Percentiles rank a stretch among this genome's conserved stretches.
phyloP scores from a whole-genome alignment of 257 asterid genomes.

The Salvia miltiorrhiza region DNA sequence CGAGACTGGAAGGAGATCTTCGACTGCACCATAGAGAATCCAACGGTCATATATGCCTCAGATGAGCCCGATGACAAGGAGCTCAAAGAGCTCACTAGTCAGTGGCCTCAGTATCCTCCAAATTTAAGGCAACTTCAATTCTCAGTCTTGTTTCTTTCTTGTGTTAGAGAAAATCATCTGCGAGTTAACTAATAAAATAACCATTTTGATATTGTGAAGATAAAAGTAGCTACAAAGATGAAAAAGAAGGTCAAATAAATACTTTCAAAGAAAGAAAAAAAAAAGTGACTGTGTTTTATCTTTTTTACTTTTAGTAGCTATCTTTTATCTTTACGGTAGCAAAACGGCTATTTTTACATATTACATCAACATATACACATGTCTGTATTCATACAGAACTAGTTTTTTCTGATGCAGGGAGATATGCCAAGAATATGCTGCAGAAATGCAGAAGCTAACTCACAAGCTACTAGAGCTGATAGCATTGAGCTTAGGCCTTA shows the following conservation, averaged over 20 bases:
- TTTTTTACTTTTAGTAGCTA: too few relatives aligned
- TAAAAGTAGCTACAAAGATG: too few relatives aligned
- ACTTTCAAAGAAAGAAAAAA: too few relatives aligned
- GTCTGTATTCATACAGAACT: neutral
- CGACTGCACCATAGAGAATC: slow-evolving; percentile 49
- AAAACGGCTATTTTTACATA: too few relatives aligned
- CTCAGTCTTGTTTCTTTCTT: neutral
- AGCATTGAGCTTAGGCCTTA: slow-evolving; percentile 52
- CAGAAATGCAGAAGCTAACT: slow-evolving; percentile 46
- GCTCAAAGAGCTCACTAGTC: slow-evolving; percentile 31
- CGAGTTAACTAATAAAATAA: too few relatives aligned
- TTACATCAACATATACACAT: too few relatives aligned
- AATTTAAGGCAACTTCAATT: slow-evolving; percentile 31
- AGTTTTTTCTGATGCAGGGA: slow-evolving; percentile 34
- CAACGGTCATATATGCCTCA: slow-evolving; percentile 41
- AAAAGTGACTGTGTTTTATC: too few relatives aligned
- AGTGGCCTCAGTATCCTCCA: slow-evolving; percentile 60
- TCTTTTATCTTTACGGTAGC: too few relatives aligned
- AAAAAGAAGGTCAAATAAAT: too few relatives aligned
- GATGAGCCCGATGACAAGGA: slow-evolving; percentile 45
- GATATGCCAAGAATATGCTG: slow-evolving; percentile 49
- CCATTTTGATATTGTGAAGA: too few relatives aligned
- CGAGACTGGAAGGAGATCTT: slow-evolving; percentile 83
- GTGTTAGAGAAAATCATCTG: neutral
- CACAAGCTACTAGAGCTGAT: slow-evolving; percentile 52